Percentiles rank a stretch among this genome's conserved stretches.
Evolutionary conservation across 805 yeast genomes (phyloP).

Genomic region (Kluyveromyces lactis): DNA sequence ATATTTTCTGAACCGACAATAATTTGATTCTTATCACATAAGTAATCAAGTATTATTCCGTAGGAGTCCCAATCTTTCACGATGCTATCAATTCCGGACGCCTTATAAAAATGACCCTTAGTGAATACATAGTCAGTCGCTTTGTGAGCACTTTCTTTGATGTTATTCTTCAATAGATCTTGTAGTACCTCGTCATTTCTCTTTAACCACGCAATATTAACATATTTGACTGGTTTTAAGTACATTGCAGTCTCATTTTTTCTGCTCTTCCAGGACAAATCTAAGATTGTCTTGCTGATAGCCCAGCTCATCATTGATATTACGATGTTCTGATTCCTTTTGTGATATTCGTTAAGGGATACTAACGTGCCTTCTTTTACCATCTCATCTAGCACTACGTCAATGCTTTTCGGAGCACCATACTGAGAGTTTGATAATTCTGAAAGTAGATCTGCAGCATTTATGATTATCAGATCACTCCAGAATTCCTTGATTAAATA

Average conservation of each 20-base stretch:
- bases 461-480: slow-evolving; percentile 15
- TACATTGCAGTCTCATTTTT: slow-evolving; percentile 11
- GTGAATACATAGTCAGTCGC: slow-evolving; percentile 19
- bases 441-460: slow-evolving; percentile 20
- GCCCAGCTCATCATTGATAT: slow-evolving; percentile 6
- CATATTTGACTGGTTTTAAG: slow-evolving; percentile 13
- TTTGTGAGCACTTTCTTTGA: slow-evolving; percentile 13
- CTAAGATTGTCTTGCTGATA: slow-evolving; percentile 1
- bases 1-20: slow-evolving; percentile 11
- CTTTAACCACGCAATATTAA: slow-evolving; percentile 12
- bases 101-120: slow-evolving; percentile 12
- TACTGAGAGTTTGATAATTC: slow-evolving; percentile 21
- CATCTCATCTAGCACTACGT: slow-evolving; percentile 28
- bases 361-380: slow-evolving; percentile 24
- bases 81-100: slow-evolving; percentile 7
- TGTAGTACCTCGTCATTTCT: slow-evolving; percentile 7
- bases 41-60: slow-evolving; percentile 14
- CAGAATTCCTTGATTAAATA: slow-evolving; percentile 15
- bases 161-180: slow-evolving; percentile 9
- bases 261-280: slow-evolving; percentile 10
- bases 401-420: slow-evolving; percentile 32
- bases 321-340: slow-evolving; percentile 4
- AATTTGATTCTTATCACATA: slow-evolving; percentile 12
- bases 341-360: slow-evolving; percentile 19
- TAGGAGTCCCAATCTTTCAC: slow-evolving; percentile 9